Evolutionary conservation across 306 rosid genomes (phyloP), one percentile per base, ranked within the genome.

Genomic region (Hylodesmum podocarpum): DNA sequence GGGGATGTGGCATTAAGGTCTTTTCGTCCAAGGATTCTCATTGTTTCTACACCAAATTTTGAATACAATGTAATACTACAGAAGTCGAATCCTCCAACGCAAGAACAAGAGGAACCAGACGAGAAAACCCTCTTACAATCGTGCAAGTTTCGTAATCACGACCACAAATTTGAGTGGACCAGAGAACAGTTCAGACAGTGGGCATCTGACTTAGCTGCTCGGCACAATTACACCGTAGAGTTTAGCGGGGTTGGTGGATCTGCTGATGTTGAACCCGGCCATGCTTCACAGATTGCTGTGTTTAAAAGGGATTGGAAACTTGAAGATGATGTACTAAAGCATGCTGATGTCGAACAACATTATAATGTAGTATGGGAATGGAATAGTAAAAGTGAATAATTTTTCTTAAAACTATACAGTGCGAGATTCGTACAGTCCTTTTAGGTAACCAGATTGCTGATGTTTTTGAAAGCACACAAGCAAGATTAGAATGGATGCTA

Each of bases 131-230:
- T 82, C 65, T 78, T 86, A 37, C 88, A 87, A 18, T 64, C 90
- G 25, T 88, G 90, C 71, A 96, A 86, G 70, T 96, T 92, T 72
- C 98, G 98, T 58, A 96, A 96, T 85, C 93, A 89, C 62, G 99
- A 92, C 71, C 98, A 96, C 84, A 96, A 91, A 76, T 96, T 96
- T 55, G 98, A 96, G 91, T 96, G 97, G 99, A 96, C 97, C 24
- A 87, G 96, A 81, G 90, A 87, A 65, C 94, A 92, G 82, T 96
- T 96, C 88, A 55, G 37, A 51, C 72, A 74, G 62, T 95, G 99
- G 99, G 99, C 99, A 16, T 83, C 86, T 5, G 90, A 83, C 18
- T 77, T 89, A 66, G 97, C 97, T 40, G 62, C 80, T 10, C 83
- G 88, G 53, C 92, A 92, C 92, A 83, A 83, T 80, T 95, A 95